Evolutionary conservation across 2,329 filamentous ascomycete genomes (phyloP), one percentile per base, ranked within the genome.

Genomic region (Zarea fungicola): DNA sequence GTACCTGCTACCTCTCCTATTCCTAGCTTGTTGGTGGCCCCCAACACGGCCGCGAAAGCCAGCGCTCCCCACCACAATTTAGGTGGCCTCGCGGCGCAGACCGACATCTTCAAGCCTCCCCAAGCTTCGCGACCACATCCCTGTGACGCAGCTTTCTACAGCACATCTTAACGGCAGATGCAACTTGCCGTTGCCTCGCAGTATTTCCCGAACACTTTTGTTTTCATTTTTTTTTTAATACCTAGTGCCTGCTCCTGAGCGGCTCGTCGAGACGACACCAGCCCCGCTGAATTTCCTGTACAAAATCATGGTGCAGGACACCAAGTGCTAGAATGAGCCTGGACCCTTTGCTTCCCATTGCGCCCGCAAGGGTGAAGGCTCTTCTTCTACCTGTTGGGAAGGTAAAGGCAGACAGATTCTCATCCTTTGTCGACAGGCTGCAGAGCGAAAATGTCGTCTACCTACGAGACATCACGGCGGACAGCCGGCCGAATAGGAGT

Each of bases 321-420:
- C 51, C 67, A 65, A 64, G 72, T 76, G 71, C 68, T 76, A 85
- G 71, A 65, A 95, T 95, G 90, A 85, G 81, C 73, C 78, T 87
- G 71, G 92, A 96, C 75, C 84, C 88, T 68, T 81, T 96, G 67
- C 87, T 91, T 66, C 90, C 92, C 69, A 83, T 91, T 73, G 87
- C 91, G 69, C 90, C 90, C 65, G 92, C 90, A 72, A 87, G 88
- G 77, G 83, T 97, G 64, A 87, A 88, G 73, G 89, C 86, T 54
- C 80, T 96, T 59, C 80, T 96, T 52, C 75, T 97, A 53, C 93
- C 93, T 48, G 77, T 95, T 57, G 92, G 92, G 46, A 85, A 81
- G 63, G 93, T 97, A 65, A 91, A 84, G 65, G 81, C 84, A 53
- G 84, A 86, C 46, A 81, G 87, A 52, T 97, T 96, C 67, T 70